phyloP scores from a whole-genome alignment of 257 asterid genomes.

The Cynanchum wilfordii region DNA sequence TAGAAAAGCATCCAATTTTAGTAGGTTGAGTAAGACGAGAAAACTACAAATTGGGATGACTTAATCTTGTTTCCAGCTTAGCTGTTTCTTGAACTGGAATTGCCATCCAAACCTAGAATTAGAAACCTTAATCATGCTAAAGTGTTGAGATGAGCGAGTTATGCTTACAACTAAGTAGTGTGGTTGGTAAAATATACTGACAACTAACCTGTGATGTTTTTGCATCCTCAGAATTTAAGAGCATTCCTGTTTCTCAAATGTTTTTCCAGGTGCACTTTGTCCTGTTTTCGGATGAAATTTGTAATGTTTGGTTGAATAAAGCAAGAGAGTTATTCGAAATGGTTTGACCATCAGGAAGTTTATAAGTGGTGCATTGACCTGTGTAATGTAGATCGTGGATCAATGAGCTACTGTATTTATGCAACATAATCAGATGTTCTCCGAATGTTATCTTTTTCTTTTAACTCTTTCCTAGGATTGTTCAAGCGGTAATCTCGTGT shows the following conservation, averaged over 20 bases:
- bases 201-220: neutral
- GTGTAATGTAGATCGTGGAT: too few species aligned
- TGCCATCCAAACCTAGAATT: neutral
- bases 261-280: conserved; percentile 82
- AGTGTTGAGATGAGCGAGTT: neutral
- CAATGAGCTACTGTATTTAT: too few species aligned
- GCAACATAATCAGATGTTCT: too few species aligned
- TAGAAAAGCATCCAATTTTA: neutral
- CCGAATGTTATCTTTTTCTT: too few species aligned
- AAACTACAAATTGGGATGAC: neutral
- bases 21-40: neutral
- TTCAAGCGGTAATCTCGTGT: too few species aligned
- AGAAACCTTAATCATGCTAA: neutral
- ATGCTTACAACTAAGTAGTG: neutral
- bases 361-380: too few species aligned
- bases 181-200: neutral
- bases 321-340: conserved; percentile 52
- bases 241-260: neutral
- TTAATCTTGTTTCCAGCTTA: neutral
- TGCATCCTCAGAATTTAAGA: neutral
- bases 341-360: conserved; percentile 19
- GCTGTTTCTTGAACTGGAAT: neutral
- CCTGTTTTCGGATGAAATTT: conserved; percentile 68
- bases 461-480: too few species aligned
- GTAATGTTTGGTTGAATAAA: conserved; percentile 63